Evolutionary conservation across 768 basidiomycete genomes (phyloP), one percentile per base, ranked within the genome.

Genomic region (Candolleomyces eurysporus): DNA sequence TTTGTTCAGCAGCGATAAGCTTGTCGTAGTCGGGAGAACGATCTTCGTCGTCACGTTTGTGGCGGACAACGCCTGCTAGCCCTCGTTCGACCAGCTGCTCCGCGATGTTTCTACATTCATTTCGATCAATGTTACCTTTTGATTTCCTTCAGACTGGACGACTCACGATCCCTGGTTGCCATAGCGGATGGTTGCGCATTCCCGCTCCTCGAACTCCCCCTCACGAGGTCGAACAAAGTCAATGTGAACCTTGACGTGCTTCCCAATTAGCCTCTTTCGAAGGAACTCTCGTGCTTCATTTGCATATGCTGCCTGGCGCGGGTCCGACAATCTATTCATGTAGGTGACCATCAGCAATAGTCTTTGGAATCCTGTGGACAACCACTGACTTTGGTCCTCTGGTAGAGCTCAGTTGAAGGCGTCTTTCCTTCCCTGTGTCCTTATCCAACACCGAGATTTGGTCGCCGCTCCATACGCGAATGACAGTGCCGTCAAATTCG

Each of bases 11-110:
- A 31, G 89, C 87, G 83, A 98, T 94, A 48, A 98, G 79, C 76
- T 94, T 95, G 77, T 99, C 97, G 65, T 94, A 94, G 70, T 98
- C 96, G 6, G 90, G 83, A n/a, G 96, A 96, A 51, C 96, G 85
- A 67, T 96, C 92, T 73, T 98, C 96, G 69, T 98, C 96, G 66
- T 96, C 96, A 21, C 93, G 87, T 69, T 88, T 91, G 75, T 99
- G 96, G 50, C 96, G 88, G 30, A 98, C 87, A 10, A 91, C 90
- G 59, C 87, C 90, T 4, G 94, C 93, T 32, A 96, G 77, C 51
- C 97, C 96, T 68, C 94, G 94, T 70, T 98, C 97, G 56, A 98
- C 87, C 39, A 99, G 76, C 70, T 94, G 91, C 69, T 96, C 95
- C 0, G 96, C 91, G 55, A 98, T 79, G 69, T 97, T 98, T 57